These are phyloP conservation scores for Colletotrichum australisinense DNA, from an alignment of 2,329 filamentous ascomycete species.

Conservation along the genomic window DNA sequence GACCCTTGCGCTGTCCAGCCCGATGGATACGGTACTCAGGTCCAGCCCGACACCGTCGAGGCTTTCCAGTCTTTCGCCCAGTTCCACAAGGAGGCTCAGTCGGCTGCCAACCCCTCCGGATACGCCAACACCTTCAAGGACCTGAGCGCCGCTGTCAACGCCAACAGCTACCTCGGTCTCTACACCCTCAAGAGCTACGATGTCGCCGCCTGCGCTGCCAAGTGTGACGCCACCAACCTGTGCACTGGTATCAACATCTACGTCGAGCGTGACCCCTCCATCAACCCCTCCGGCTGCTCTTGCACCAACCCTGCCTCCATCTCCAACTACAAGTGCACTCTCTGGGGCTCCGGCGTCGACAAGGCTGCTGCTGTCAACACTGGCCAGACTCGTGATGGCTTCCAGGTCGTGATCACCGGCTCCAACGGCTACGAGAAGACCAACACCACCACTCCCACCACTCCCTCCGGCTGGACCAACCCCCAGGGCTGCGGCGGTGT, in stretches of 20 bases:
- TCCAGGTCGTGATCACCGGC: conserved; percentile 34
- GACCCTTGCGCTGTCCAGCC: conserved; percentile 29
- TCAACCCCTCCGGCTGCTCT: conserved; percentile 24
- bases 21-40: conserved; percentile 3
- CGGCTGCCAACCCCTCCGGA: neutral
- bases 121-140: conserved; percentile 26
- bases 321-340: conserved; percentile 33
- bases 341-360: conserved; percentile 32
- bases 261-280: conserved; percentile 33
- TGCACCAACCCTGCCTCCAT: conserved; percentile 28
- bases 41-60: conserved; percentile 9
- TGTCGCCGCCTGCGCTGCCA: conserved; percentile 15
- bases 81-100: conserved; percentile 7
- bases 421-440: conserved; percentile 38
- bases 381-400: conserved; percentile 25
- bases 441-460: conserved; percentile 22
- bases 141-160: conserved; percentile 21
- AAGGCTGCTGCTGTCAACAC: conserved; percentile 32
- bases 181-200: conserved; percentile 29
- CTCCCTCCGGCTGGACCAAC: conserved; percentile 30
- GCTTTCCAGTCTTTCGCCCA: conserved; percentile 6
- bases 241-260: conserved; percentile 35
- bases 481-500: conserved; percentile 19
- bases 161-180: conserved; percentile 30
- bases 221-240: conserved; percentile 18